Percentiles rank a stretch among this genome's conserved stretches.
Conservation (phyloP, 176 grass and related monocot species). For the Zizania latifolia region DNA sequence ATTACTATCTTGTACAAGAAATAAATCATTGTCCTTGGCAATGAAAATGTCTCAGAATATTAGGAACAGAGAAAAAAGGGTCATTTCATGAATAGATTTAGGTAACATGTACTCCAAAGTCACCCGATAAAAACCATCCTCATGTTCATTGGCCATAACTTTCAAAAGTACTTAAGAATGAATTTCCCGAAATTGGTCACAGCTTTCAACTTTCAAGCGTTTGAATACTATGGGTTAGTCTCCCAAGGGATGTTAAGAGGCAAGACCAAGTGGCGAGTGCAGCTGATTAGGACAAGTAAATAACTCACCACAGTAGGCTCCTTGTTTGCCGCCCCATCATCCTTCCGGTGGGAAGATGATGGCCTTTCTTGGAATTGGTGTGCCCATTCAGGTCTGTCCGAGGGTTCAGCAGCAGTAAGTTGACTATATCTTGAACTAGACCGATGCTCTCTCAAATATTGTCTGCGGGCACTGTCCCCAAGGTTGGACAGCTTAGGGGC, state of each 20-base stretch:
- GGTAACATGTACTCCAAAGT: neutral
- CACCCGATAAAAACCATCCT: neutral
- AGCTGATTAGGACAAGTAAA: constrained; percentile 1
- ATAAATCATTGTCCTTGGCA: neutral
- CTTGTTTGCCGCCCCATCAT: constrained; percentile 53
- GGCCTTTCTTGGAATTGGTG: constrained; percentile 74
- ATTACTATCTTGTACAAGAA: neutral
- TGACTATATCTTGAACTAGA: constrained; percentile 62
- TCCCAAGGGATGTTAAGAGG: neutral
- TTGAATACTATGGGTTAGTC: neutral
- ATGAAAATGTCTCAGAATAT: neutral
- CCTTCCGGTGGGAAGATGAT: constrained; percentile 82
- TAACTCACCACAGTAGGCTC: constrained; percentile 67
- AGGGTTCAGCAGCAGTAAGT: constrained; percentile 33
- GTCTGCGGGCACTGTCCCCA: constrained; percentile 52
- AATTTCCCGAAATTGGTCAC: neutral
- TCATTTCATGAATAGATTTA: neutral
- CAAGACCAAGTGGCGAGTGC: neutral
- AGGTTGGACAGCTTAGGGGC: constrained; percentile 63
- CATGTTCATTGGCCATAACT: neutral
- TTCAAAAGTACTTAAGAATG: neutral
- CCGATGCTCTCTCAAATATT: constrained; percentile 51
- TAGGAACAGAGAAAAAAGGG: neutral
- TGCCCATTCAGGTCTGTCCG: constrained; percentile 55
- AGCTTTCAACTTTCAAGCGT: constrained; percentile 11